phyloP scores from a whole-genome alignment of 1,284 basidiomycete species.

The Naganishia sp. region DNA sequence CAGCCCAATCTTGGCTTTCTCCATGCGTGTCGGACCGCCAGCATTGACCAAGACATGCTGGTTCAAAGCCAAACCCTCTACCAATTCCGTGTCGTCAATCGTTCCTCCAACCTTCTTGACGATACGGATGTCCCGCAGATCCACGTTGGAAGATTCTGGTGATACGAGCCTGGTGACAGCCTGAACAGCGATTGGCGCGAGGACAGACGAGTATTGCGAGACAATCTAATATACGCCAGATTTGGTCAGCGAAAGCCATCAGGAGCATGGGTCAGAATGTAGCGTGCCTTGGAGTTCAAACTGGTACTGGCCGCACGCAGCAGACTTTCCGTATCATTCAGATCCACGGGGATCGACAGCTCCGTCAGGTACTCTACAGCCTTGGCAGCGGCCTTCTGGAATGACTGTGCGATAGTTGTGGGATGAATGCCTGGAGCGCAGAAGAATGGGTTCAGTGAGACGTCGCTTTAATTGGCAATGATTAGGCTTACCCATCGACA shows the following conservation, averaged over 20 bases:
- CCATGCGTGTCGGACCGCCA: slow-evolving; percentile 91
- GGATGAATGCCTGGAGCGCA: slow-evolving; percentile 73
- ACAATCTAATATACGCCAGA: slow-evolving; percentile 67
- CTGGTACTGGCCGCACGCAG: slow-evolving; percentile 92
- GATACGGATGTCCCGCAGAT: slow-evolving; percentile 91
- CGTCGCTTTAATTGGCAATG: background rate
- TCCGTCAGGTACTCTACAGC: slow-evolving; percentile 93
- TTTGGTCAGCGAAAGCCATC: background rate
- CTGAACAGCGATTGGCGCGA: slow-evolving; percentile 94
- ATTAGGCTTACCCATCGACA: slow-evolving; percentile 70
- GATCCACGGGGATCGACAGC: slow-evolving; percentile 88
- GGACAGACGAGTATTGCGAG: slow-evolving; percentile 95
- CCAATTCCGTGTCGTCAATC: slow-evolving; percentile 96
- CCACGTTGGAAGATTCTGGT: slow-evolving; percentile 85
- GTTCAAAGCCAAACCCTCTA: slow-evolving; percentile 94
- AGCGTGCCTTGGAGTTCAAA: slow-evolving; percentile 81
- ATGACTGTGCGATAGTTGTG: slow-evolving; percentile 94
- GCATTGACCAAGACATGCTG: slow-evolving; percentile 89
- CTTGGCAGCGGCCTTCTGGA: slow-evolving; percentile 87
- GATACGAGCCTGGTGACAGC: slow-evolving; percentile 91
- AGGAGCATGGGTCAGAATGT: background rate
- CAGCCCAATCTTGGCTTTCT: slow-evolving; percentile 98
- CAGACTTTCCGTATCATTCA: slow-evolving; percentile 82
- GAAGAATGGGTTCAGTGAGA: background rate
- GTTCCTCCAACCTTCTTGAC: slow-evolving; percentile 98